Conservation (phyloP, 2,329 filamentous ascomycete species). For the Ramichloridium luteum region DNA sequence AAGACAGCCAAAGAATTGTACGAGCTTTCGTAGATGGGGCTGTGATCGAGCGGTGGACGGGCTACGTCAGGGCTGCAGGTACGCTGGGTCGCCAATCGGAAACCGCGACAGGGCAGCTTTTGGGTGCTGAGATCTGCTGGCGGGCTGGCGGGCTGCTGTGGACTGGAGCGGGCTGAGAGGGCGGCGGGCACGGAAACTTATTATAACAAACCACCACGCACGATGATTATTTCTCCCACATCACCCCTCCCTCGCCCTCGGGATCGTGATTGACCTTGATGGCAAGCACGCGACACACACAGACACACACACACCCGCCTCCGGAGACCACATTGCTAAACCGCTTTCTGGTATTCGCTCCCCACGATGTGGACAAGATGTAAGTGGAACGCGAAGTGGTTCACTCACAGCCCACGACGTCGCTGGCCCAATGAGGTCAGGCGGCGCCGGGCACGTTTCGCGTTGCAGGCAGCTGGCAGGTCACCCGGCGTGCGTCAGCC, state of each 20-base stretch:
- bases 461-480: background rate
- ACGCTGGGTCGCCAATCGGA: background rate
- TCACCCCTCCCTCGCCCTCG: no score
- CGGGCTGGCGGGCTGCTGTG: background rate
- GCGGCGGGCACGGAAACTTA: no score
- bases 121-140: background rate
- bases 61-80: background rate
- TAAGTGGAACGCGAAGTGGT: no score
- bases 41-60: background rate
- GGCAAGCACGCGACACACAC: constrained; percentile 1
- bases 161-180: background rate
- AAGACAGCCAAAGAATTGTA: background rate
- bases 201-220: no score
- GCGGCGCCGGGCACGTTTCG: background rate
- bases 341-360: background rate
- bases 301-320: background rate
- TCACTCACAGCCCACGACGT: background rate
- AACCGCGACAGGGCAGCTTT: background rate
- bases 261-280: no score
- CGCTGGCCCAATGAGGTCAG: background rate
- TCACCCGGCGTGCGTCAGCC: no score
- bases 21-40: background rate
- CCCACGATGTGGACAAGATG: background rate
- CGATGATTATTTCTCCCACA: no score
- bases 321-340: background rate